Conservation (phyloP, 2,329 filamentous ascomycete species). For the Colletotrichum sansevieriae region DNA sequence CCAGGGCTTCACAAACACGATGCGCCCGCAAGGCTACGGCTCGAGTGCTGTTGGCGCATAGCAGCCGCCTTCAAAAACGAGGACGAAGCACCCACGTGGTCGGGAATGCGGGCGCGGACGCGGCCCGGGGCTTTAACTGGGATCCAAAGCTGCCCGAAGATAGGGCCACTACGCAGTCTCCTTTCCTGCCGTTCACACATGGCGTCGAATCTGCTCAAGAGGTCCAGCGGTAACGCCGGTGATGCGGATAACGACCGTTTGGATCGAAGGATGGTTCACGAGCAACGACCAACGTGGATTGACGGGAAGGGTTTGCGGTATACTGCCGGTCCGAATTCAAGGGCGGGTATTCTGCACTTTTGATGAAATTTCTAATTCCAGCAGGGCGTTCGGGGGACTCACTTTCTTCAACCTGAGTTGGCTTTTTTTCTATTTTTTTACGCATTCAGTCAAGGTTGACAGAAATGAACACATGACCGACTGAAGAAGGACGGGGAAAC, state of each 20-base stretch:
- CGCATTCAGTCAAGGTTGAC: slow-evolving; percentile 39
- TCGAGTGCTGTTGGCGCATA: slow-evolving; percentile 71
- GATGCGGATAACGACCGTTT: slow-evolving; percentile 13
- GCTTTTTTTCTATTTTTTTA: slow-evolving; percentile 16
- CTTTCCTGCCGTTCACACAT: background rate
- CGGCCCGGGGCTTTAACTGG: too few species aligned
- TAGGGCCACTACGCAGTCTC: slow-evolving; percentile 7
- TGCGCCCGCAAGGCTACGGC: slow-evolving; percentile 67
- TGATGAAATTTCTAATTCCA: slow-evolving; percentile 39
- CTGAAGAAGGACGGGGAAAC: slow-evolving; percentile 32
- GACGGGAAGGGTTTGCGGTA: slow-evolving; percentile 13
- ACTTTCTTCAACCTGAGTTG: slow-evolving; percentile 12
- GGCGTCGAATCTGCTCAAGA: slow-evolving; percentile 24
- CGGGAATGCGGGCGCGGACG: background rate
- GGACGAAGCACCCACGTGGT: background rate
- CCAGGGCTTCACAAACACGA: slow-evolving; percentile 57
- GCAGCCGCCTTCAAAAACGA: slow-evolving; percentile 13
- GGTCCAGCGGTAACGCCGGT: slow-evolving; percentile 16
- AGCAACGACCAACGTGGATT: slow-evolving; percentile 21
- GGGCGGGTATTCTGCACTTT: slow-evolving; percentile 34
- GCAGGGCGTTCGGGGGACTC: slow-evolving; percentile 39
- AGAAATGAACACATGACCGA: slow-evolving; percentile 40
- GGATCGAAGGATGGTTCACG: slow-evolving; percentile 22
- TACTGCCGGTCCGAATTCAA: slow-evolving; percentile 20
- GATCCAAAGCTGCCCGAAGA: background rate